Base-by-base conservation (phyloP, 768 basidiomycete species). In the Leccinum longicurvipes region DNA sequence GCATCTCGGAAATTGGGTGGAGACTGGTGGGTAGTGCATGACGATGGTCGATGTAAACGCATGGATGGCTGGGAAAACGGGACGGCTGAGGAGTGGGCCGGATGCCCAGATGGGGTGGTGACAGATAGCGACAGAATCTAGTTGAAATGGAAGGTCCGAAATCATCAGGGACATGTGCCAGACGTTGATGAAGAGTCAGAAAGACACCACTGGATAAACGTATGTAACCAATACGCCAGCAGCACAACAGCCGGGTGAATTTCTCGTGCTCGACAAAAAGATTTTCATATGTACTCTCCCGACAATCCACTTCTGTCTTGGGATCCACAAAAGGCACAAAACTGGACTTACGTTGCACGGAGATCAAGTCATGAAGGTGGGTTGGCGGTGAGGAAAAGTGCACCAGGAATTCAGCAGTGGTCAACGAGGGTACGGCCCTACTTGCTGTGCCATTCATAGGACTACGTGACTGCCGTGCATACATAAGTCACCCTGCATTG, bases 401-500 rank as follows among this genome's bases (percentile, higher is more conserved):
- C 32, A 47, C 57, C 54, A 47, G 46, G 49, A 24, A 56, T 32
- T 54, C 46, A 21, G 36, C 32, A 21, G 52, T 52, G 46, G 54
- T 54, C 59, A 60, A 59, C 52, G 57, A 63, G 64, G 62, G 58
- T 59, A 44, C 32, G 24, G 55, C 51, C 58, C 48, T 44, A 21
- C 56, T 55, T 65, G 68, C 66, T 60, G 64, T 64, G 60, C 52
- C 49, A 46, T 56, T 54, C 58, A 59, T 49, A 50, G 55, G 47
- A 53, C 34, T 28, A 32, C 42, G 39, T 54, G 28, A 27, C 41
- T 56, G 47, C 50, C 59, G 53, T 51, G 49, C 50, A 66, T 66
- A 69, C 66, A 63, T 61, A 69, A 64, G 55, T 60, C 58, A 52
- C 44, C 54, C 57, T 57, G 52, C 27, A 9, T 50, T 52, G 67